Evolutionary conservation across 2,329 filamentous ascomycete genomes (phyloP), one percentile per base, ranked within the genome.

Genomic region (Phaeosphaeria sp.): DNA sequence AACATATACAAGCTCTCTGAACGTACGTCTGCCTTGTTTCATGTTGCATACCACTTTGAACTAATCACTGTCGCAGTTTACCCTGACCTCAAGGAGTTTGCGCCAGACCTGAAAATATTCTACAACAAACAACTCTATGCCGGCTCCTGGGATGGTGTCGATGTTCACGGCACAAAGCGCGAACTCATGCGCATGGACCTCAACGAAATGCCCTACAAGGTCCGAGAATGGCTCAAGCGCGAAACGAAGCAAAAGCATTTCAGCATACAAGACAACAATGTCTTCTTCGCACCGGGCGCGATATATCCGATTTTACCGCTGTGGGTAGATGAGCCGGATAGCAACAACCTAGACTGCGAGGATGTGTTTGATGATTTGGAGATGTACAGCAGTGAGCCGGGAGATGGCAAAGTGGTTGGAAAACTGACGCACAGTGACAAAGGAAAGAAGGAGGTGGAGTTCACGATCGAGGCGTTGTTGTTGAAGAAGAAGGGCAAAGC

Each of bases 241-340:
- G 75, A 82, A 62, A 78, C 80, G 52, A 72, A 73, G 47, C 73
- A 77, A 23, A 71, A 73, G 2, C 75, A 78, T 18, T 76, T 75
- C 30, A 76, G 76, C 59, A 75, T 82, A 44, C 71, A 77, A 44
- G 73, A 77, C 15, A 80, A 78, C 57, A 69, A 82, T 1, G 80
- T 80, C n/a, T 77, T 85, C 27, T 85, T 85, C 67, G 82, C 83
- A 18, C 83, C 83, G 0, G 83, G 83, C 0, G 83, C 83, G 10
- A 63, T 85, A 10, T 84, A 85, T 56, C 77, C 80, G 33, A 75
- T 79, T 11, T 62, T 84, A 47, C 83, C 83, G 33, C 72, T 85
- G 3, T 85, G 81, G 81, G 78, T 82, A 0, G 82, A 82, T 10
- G 74, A 71, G 59, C 55, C 61, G 0, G 66, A 68, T 2, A 78